These are phyloP conservation scores for Globisporangium megalacanthum DNA, from an alignment of 352 stramenopile species.

Conservation along the genomic window DNA sequence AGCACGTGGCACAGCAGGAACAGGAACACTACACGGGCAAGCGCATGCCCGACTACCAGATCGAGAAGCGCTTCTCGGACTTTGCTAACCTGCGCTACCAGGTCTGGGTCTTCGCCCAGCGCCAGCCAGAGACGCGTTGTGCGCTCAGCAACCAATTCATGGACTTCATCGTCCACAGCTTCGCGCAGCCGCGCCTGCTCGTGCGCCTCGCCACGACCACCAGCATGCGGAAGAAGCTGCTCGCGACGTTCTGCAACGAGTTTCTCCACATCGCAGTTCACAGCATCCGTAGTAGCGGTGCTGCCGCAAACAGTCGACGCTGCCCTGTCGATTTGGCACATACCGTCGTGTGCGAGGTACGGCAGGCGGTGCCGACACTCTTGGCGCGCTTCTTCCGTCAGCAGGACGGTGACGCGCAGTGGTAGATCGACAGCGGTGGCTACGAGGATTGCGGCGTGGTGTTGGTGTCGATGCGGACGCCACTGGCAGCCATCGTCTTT, in stretches of 20 bases:
- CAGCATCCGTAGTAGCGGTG: no score
- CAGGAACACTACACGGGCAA: no score
- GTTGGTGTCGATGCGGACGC: no score
- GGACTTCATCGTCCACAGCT: slow-evolving; percentile 42
- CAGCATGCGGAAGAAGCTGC: slow-evolving; percentile 34
- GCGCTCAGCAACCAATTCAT: slow-evolving; percentile 46
- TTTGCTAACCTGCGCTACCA: slow-evolving; percentile 47
- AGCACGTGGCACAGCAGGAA: slow-evolving; percentile 11
- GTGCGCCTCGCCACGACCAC: slow-evolving; percentile 34
- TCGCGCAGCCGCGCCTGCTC: slow-evolving; percentile 41
- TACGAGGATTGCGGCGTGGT: no score
- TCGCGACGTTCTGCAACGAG: slow-evolving; percentile 42
- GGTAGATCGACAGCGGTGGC: no score
- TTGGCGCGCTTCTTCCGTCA: slow-evolving; percentile 39
- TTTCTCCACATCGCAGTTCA: slow-evolving; percentile 35
- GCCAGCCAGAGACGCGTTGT: slow-evolving; percentile 23
- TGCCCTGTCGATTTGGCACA: no score
- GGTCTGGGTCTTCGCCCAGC: slow-evolving; percentile 38
- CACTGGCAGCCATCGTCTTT: no score
- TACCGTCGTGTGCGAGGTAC: slow-evolving; percentile 24
- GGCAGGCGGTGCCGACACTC: slow-evolving; percentile 34
- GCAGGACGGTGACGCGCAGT: no score
- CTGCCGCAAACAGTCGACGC: no score
- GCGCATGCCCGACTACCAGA: slow-evolving; percentile 42
- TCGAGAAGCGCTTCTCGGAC: slow-evolving; percentile 47